Evolutionary conservation across 768 basidiomycete species (phyloP), one percentile per base, ranked within the genome.

Genomic region (Hysterangium stoloniferum): DNA sequence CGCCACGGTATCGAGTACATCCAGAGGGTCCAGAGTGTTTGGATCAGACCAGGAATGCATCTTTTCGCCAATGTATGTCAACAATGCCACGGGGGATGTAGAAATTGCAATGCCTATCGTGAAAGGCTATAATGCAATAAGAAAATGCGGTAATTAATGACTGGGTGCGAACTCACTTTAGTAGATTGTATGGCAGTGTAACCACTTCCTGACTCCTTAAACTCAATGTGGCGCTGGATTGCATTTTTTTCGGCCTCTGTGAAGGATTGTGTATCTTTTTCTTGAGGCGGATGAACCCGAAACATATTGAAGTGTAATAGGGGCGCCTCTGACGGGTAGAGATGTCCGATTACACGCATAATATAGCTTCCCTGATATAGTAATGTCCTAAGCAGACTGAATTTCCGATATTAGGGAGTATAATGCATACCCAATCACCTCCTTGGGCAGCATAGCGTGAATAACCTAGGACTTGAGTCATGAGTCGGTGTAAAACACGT

Each of bases 291-390:
- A 13, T 52, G 52, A 22, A 48, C 45, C 17, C 53, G 46, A 32
- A 57, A 59, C 57, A 57, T 55, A 37, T 59, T 59, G 56, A 59
- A 57, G 44, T 59, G 58, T 22, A 55, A 28, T 15, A 57, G 24
- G 34, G 44, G 56, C 11, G 51, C 51, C n/a, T 27, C 29, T 25
- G 43, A 42, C 19, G 51, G 51, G 45, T 52, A 54, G 8, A 55
- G 36, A 19, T 25, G 33, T 17, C 52, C 57, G 19, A 56, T 52
- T 9, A 42, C 37, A 8, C 58, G 37, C n/a, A 59, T 51, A 41
- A 59, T 57, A 36, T 55, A 55, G 12, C 43, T 54, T 5, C 56
- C 56, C 56, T 56, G 29, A 37, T 17, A 13, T 20, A 28, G n/a
- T 28, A 28, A 4, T 9, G 15, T 9, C 31, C 34, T 19, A 45